A percentile compares a stretch with the other conserved stretches of the same genome.
Conservation (phyloP, 1,284 basidiomycete species). For the Mycena citricolor region DNA sequence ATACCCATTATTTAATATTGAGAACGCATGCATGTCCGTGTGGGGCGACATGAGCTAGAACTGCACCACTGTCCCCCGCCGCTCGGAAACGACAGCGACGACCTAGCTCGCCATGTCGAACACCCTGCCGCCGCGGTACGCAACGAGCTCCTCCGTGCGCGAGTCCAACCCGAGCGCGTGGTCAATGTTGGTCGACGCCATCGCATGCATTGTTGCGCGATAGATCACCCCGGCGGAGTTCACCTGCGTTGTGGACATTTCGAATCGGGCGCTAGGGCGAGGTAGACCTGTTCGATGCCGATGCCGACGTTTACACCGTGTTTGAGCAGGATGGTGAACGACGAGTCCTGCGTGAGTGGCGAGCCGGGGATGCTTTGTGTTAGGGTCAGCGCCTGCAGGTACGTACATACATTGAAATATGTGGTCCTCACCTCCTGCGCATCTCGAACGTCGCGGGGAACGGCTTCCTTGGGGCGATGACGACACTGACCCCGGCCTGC, state of each 20-base stretch:
- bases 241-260: constrained; percentile 55
- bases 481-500: constrained; percentile 57
- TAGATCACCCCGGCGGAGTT: constrained; percentile 12
- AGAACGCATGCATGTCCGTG: too few species aligned
- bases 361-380: constrained; percentile 56
- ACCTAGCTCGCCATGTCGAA: constrained; percentile 53
- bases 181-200: constrained; percentile 39
- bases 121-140: constrained; percentile 48
- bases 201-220: constrained; percentile 26
- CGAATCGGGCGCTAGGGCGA: constrained; percentile 60
- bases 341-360: constrained; percentile 55
- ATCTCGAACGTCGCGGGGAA: constrained; percentile 60
- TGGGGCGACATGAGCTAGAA: constrained; percentile 25
- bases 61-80: constrained; percentile 25
- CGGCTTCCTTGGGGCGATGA: constrained; percentile 52
- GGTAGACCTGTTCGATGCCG: constrained; percentile 54
- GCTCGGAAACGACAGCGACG: constrained; percentile 44
- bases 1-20: too few species aligned
- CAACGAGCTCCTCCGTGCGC: constrained; percentile 48
- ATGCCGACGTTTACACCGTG: constrained; percentile 65
- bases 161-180: constrained; percentile 48
- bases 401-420: background rate
- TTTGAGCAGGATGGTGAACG: constrained; percentile 48
- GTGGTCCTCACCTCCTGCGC: constrained; percentile 46
- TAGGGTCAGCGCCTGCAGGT: background rate